Evolutionary conservation across 2,329 filamentous ascomycete genomes (phyloP), one percentile per base, ranked within the genome.

Genomic region (Aspergillus hortae): DNA sequence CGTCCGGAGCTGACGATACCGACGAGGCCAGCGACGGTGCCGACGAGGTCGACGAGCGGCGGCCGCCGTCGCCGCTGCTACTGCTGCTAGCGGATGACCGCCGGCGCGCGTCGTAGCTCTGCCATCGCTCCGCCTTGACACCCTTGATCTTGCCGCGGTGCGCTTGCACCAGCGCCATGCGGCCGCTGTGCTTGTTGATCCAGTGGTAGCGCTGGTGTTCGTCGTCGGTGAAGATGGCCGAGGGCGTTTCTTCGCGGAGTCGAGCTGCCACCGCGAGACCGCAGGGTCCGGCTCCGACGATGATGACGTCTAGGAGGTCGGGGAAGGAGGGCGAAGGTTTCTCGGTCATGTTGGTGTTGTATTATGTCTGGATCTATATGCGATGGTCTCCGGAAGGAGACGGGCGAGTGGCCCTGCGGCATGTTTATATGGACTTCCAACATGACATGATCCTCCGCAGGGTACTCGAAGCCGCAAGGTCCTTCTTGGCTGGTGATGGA

Each of bases 141-240:
- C 59, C 58, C 2, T 66, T 63, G 6, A 61, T 58, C 51, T 67
- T 69, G 35, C 56, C 53, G 14, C 58, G 55, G 2, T 61, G 61
- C 1, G 62, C 63, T 51, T 65, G 63, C 3, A 70, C 61, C 1
- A 86, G 74, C 6, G 55, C 77, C 68, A 84, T 81, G 27, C 81
- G 80, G 25, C 77, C 77, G 25, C 80, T 79, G 63, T 89, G 81
- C 51, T 84, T 86, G 52, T 79, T 79, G 51, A 90, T 85, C 86
- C 88, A 91, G 67, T 89, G 84, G 66, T 89, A 92, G n/a, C 89
- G 80, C 40, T 86, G 83, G 62, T 92, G 88, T 63, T 92, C 89
- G 59, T 89, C 87, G 64, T 92, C 88, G 0, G 89, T 92, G 70
- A 92, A 92, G 48, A 91, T 82, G 1, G 89, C 88, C 0, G 86